Percentiles rank a stretch among this genome's conserved stretches.
These are phyloP conservation scores for Penicillium pancosmium DNA, from an alignment of 495 filamentous ascomycete species.

Conservation along the genomic window DNA sequence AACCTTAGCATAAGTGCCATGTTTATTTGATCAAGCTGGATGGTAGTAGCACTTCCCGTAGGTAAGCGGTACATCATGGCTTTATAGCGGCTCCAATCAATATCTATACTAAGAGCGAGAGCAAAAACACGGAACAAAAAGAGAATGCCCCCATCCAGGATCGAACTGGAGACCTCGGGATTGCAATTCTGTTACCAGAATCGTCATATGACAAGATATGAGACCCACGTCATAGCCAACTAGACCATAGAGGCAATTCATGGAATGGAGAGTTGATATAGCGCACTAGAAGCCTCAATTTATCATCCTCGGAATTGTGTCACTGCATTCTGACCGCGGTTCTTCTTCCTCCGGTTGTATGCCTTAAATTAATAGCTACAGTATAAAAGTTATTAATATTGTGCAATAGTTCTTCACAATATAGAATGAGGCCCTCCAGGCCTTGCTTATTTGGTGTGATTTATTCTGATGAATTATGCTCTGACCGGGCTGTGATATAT, in stretches of 20 bases:
- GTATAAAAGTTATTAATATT: too few species aligned
- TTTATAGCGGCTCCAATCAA: neutral
- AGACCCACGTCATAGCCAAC: slow-evolving; percentile 33
- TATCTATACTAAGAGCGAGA: neutral
- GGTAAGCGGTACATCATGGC: neutral
- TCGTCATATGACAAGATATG: slow-evolving; percentile 26
- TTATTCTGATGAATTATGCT: too few species aligned
- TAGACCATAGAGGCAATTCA: slow-evolving; percentile 27
- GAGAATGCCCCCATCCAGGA: slow-evolving; percentile 24
- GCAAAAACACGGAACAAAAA: slow-evolving; percentile 6
- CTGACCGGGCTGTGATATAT: too few species aligned
- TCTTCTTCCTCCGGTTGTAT: too few species aligned
- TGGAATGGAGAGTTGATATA: neutral
- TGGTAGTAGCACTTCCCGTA: too few species aligned
- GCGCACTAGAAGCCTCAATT: neutral
- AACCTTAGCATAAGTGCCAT: too few species aligned
- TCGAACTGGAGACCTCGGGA: slow-evolving; percentile 34
- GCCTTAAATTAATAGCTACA: too few species aligned
- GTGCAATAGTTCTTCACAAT: too few species aligned
- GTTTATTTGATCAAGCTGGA: neutral
- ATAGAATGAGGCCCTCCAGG: too few species aligned
- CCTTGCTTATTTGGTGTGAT: too few species aligned
- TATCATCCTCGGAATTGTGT: too few species aligned
- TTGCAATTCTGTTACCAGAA: slow-evolving; percentile 28
- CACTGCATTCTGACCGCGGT: too few species aligned